Base-by-base conservation (phyloP, 768 basidiomycete species). In the Crucibulum laeve region DNA sequence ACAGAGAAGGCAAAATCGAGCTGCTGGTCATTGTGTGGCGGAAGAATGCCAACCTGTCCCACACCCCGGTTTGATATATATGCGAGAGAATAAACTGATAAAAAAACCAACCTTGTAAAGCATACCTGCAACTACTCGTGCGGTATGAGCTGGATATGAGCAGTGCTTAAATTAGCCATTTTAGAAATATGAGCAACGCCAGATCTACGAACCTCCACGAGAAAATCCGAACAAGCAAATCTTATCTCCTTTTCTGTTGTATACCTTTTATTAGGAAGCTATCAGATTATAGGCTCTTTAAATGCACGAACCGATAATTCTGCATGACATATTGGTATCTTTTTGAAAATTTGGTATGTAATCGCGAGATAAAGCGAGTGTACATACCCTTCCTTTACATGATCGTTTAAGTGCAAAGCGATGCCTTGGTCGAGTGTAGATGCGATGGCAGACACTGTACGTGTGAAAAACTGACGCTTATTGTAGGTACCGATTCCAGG, bases 1-100 rank as follows among this genome's bases (percentile, higher is more conserved):
- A 65, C 56, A n/a, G 56, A 52, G 46, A 64, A 65, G 10, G 62
- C 64, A 22, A 65, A 65, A 21, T 63, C 61, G 6, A 65, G 49
- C 23, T 65, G 64, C 37, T 64, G 55, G 30, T 58, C 52, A 23
- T 65, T 65, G 38, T 54, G 53, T 1, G 54, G 46, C 0, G 62
- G 61, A 5, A 65, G 54, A 10, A 65, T 48, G 2, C 64, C 64
- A 13, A 65, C 53, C 58, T 62, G 18, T 25, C 19, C 24, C 43
- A n/a, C n/a, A 13, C 3, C 24, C 11, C 6, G n/a, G 7, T 7
- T 30, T 7, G 28, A 19, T 6, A 15, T 10, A 11, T 19, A 26
- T 38, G 8, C 25, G 41, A n/a, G 19, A 25, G 33, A 11, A n/a
- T 10, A 1, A 17, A 14, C 36, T 4, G 4, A 40, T 15, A 15